Base-by-base conservation (phyloP, 805 yeast genomes). In the Hanseniaspora mollemarum region DNA sequence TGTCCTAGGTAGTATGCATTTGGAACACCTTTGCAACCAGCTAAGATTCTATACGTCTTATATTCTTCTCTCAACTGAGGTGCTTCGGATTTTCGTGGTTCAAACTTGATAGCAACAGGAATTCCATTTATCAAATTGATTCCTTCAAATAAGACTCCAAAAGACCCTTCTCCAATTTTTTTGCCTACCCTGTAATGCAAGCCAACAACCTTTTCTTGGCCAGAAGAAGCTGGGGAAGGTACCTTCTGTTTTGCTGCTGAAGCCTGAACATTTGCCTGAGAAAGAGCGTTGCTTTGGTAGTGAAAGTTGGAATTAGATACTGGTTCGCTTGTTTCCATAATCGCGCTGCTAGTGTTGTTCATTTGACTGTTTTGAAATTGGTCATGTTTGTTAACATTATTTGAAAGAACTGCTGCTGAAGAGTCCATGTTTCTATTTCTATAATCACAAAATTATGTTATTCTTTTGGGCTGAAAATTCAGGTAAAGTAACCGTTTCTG, bases 1-100 rank as follows among this genome's bases (percentile, higher is more conserved):
- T 92, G 97, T 54, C 98, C 98, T 66, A 90, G 90, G 65, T 87
- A 92, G 69, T 92, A 92, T n/a, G 95, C 97, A 60, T 81, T 80
- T 48, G 98, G 98, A 49, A 92, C 81, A 43, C 97, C 97, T 40
- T 71, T 73, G 46, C 81, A 75, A 18, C 94, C 95, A 53, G 79
- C 78, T 46, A 92, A 72, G 52, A 86, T 83, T 61, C 87, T 83
- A 68, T 92, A 92, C n/a, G 96, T 83, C 60, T 96, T 75, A 66
- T 88, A 92, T 68, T 92, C 98, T 66, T 92, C 98, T 60, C 96
- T 77, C 53, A 92, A 73, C 66, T 92, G 98, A 7, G 98, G 98
- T 8, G 97, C 96, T 60, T 92, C 98, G 35, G 94, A 81, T 64
- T 88, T 92, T 60, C 97, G 75, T 19, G 96, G 97, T 68, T 92